Base-by-base conservation (phyloP, 192 early-diverging fungal genomes). In the Backusella sp. region DNA sequence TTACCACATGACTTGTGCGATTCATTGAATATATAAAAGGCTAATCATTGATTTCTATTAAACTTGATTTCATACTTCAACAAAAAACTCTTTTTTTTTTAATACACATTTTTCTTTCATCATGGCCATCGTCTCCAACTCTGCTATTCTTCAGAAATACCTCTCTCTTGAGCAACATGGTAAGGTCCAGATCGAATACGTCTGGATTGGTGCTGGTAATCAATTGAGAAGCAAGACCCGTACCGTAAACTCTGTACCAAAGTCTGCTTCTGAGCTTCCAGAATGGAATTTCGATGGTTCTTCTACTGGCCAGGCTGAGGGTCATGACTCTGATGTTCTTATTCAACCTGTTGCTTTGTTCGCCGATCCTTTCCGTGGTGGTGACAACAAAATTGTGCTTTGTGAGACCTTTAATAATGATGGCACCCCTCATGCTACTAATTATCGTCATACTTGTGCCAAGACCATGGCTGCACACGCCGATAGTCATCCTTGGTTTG, bases 251-350 rank as follows among this genome's bases (percentile, higher is more conserved):
- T 23, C n/a, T n/a, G 68, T 70, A n/a, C 72, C 76, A 7, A 69
- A 39, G 26, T 39, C 75, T 35, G 71, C 66, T 32, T 65, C 67
- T 49, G 80, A 88, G n/a, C 72, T 88, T 23, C 73, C 79, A 26
- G 87, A 88, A 76, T 88, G 87, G 87, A 88, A 88, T 46, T 88
- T 79, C 39, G 87, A 88, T 77, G 87, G 87, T 71, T 85, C 83
- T 56, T 88, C 87, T 37, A 88, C 87, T 36, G 84, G 82, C 70
- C 87, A 88, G 78, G 85, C 87, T 34, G 72, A 77, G 11, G 87
- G 87, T 52, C 75, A 88, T 56, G 81, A 88, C 56, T 88, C 87
- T 11, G 87, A 88, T 79, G 83, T 88, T 23, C 78, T 88, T 46
- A 73, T 88, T 66, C 72, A 78, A 26, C 87, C 87, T 28, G 81